phyloP scores from a whole-genome alignment of 192 early-diverging fungal species.

The Thamnidium elegans region DNA sequence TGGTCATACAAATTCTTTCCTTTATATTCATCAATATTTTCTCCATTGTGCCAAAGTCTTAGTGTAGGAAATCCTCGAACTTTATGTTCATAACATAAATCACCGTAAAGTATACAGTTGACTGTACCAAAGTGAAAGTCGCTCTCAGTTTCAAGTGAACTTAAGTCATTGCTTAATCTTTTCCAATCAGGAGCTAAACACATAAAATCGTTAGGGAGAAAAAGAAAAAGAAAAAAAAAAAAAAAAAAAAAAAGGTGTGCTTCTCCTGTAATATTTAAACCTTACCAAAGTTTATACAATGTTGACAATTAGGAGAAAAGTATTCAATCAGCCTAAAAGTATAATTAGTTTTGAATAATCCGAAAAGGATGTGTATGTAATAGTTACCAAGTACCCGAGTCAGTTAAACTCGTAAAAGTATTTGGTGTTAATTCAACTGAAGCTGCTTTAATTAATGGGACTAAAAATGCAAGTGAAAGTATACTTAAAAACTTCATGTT shows the following conservation, averaged over 20 bases:
- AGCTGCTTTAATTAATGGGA: neutral
- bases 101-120: constrained; percentile 61
- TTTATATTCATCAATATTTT: constrained; percentile 11
- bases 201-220: neutral
- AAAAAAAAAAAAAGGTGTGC: neutral
- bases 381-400: constrained; percentile 7
- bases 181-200: constrained; percentile 49
- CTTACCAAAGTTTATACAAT: constrained; percentile 45
- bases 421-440: constrained; percentile 6
- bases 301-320: constrained; percentile 44
- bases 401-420: neutral
- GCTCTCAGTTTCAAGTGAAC: constrained; percentile 28
- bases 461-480: neutral
- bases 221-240: neutral
- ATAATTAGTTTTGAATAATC: neutral
- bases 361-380: no score
- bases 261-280: neutral
- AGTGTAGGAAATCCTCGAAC: constrained; percentile 59
- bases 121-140: constrained; percentile 65
- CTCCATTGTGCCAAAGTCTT: constrained; percentile 48
- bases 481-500: neutral
- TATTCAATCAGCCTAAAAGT: constrained; percentile 51
- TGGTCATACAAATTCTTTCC: constrained; percentile 7
- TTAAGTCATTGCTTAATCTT: constrained; percentile 38
- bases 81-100: constrained; percentile 60